Evolutionary conservation across 2,329 filamentous ascomycete species (phyloP).

Genomic region (Pseudofabraea citricarpa): DNA sequence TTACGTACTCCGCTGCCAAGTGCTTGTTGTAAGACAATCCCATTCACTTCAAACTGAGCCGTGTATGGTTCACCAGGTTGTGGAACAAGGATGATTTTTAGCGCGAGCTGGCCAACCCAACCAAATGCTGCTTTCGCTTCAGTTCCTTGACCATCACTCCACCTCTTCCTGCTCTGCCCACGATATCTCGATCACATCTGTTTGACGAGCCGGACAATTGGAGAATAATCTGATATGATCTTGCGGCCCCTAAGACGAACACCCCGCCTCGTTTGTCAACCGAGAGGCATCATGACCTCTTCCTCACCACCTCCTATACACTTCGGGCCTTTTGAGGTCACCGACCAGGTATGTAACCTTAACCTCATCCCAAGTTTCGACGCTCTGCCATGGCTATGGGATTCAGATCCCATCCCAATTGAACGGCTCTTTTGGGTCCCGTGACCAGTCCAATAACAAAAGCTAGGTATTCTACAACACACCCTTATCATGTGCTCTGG

Average conservation of each 20-base stretch:
- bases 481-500: constrained; percentile 75
- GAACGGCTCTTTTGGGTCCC: neutral
- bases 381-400: neutral
- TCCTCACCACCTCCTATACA: constrained; percentile 40
- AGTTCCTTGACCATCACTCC: no score
- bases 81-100: no score
- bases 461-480: constrained; percentile 93
- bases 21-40: no score
- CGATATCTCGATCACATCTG: no score
- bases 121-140: no score
- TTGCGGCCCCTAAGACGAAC: neutral
- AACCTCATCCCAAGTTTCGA: constrained; percentile 2
- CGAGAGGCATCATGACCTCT: constrained; percentile 9
- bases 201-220: no score
- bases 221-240: neutral
- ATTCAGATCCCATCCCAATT: neutral
- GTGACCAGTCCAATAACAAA: no score
- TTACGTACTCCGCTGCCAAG: no score
- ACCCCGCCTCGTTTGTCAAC: neutral
- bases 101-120: no score
- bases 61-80: no score
- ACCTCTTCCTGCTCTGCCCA: no score
- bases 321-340: constrained; percentile 75
- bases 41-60: no score
- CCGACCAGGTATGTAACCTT: constrained; percentile 54